These are phyloP conservation scores for Achlya hypogyna DNA, from an alignment of 352 stramenopile genomes.

Conservation along the genomic window DNA sequence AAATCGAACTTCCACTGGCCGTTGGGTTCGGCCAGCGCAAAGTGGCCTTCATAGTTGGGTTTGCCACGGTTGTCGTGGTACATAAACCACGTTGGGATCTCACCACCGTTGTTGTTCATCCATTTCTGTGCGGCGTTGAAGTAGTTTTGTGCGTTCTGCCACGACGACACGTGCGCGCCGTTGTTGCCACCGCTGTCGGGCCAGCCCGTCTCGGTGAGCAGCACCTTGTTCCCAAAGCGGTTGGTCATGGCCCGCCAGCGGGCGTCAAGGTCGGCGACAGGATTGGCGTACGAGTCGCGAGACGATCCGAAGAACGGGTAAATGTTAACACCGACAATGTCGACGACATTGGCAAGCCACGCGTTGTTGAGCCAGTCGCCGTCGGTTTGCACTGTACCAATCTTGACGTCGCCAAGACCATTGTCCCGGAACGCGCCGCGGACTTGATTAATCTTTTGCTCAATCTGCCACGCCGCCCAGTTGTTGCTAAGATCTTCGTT, in stretches of 20 bases:
- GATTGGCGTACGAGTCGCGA: conserved; percentile 26
- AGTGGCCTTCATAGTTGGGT: conserved; percentile 38
- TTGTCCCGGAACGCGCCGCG: background rate
- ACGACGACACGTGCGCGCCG: conserved; percentile 30
- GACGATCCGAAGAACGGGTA: conserved; percentile 46
- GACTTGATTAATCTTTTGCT: background rate
- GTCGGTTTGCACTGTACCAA: conserved; percentile 60
- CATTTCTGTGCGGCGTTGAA: conserved; percentile 54
- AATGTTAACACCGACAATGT: conserved; percentile 47
- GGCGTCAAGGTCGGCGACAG: conserved; percentile 38
- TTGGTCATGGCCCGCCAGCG: conserved; percentile 40
- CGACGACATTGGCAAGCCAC: conserved; percentile 29
- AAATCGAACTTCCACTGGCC: conserved; percentile 41
- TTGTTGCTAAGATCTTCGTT: conserved; percentile 32
- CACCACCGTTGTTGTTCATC: conserved; percentile 42
- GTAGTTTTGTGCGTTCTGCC: conserved; percentile 33
- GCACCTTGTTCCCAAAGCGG: conserved; percentile 36
- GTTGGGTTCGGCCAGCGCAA: conserved; percentile 38
- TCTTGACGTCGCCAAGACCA: conserved; percentile 28
- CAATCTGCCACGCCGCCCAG: background rate
- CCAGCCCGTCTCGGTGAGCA: conserved; percentile 49
- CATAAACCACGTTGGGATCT: conserved; percentile 43
- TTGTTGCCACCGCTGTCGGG: conserved; percentile 29
- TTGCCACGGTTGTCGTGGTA: conserved; percentile 49
- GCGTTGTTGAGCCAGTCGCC: conserved; percentile 37